Evolutionary conservation across 2,329 filamentous ascomycete species (phyloP).

Genomic region (Thielaviopsis ethacetica): DNA sequence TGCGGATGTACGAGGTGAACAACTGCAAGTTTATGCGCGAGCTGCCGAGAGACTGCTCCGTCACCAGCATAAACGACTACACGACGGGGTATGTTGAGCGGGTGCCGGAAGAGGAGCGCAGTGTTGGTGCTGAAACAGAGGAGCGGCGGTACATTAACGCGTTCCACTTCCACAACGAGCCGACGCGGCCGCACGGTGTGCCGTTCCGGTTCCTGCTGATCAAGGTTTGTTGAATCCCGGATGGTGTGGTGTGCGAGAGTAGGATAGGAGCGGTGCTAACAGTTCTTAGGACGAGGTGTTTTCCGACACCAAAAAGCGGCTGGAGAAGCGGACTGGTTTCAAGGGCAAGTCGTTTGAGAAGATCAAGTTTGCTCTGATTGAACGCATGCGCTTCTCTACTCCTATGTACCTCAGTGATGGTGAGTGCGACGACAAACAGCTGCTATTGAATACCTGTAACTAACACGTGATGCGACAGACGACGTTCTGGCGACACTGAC

Average conservation of each 20-base stretch:
- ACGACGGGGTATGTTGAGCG: conserved; percentile 66
- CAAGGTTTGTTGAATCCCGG: conserved; percentile 37
- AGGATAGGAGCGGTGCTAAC: too few relatives aligned
- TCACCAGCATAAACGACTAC: conserved; percentile 78
- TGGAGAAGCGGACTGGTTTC: conserved; percentile 81
- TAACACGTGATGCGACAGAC: conserved; percentile 23
- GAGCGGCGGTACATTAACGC: conserved; percentile 52
- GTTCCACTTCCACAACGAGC: conserved; percentile 87
- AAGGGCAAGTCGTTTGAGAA: conserved; percentile 98
- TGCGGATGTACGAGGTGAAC: conserved; percentile 72
- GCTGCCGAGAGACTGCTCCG: conserved; percentile 50
- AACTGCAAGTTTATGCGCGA: conserved; percentile 72
- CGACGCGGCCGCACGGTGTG: conserved; percentile 66
- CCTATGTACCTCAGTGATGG: conserved; percentile 77
- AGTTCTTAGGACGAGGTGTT: conserved; percentile 57
- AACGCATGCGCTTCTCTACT: conserved; percentile 55
- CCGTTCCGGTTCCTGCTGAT: conserved; percentile 84
- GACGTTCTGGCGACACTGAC: conserved; percentile 39
- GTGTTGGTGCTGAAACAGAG: conserved; percentile 28
- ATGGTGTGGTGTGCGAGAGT: background rate
- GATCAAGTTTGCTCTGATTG: conserved; percentile 82
- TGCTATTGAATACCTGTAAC: background rate
- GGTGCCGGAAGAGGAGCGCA: conserved; percentile 56
- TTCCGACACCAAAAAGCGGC: conserved; percentile 80
- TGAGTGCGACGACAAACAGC: conserved; percentile 28